These are phyloP conservation scores for Penicillium sp. DNA, from an alignment of 2,329 filamentous ascomycete species.

Conservation along the genomic window DNA sequence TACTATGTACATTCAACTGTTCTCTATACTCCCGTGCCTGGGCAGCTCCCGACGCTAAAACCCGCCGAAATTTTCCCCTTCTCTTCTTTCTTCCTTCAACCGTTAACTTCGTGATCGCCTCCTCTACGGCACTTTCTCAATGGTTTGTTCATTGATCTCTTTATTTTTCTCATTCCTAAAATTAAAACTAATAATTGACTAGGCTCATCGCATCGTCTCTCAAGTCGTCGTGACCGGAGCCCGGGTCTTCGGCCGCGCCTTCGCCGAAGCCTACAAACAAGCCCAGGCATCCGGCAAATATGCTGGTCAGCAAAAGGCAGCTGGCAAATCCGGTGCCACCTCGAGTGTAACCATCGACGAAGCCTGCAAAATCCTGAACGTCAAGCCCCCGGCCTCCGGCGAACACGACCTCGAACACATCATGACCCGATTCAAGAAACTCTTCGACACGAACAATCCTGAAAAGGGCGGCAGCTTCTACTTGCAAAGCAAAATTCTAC, in stretches of 20 bases:
- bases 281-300: constrained; percentile 83
- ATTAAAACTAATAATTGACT: constrained; percentile 2
- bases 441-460: constrained; percentile 93
- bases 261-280: constrained; percentile 92
- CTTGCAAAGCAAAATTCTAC: constrained; percentile 91
- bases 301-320: constrained; percentile 65
- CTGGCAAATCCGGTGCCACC: constrained; percentile 54
- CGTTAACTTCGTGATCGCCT: constrained; percentile 10
- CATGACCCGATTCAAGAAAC: constrained; percentile 82
- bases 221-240: constrained; percentile 88
- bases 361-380: constrained; percentile 95
- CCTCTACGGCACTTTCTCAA: constrained; percentile 18
- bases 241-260: constrained; percentile 88
- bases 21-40: neutral
- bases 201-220: constrained; percentile 94
- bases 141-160: constrained; percentile 19
- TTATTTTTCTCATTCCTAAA: neutral
- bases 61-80: constrained; percentile 29
- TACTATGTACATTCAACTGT: neutral
- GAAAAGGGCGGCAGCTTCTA: constrained; percentile 97
- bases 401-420: constrained; percentile 75
- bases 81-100: constrained; percentile 22
- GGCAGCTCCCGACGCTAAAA: constrained; percentile 24
- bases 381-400: constrained; percentile 78
- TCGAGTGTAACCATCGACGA: constrained; percentile 88